phyloP scores from a whole-genome alignment of 345 rosid genomes.

The Geranium brycei region DNA sequence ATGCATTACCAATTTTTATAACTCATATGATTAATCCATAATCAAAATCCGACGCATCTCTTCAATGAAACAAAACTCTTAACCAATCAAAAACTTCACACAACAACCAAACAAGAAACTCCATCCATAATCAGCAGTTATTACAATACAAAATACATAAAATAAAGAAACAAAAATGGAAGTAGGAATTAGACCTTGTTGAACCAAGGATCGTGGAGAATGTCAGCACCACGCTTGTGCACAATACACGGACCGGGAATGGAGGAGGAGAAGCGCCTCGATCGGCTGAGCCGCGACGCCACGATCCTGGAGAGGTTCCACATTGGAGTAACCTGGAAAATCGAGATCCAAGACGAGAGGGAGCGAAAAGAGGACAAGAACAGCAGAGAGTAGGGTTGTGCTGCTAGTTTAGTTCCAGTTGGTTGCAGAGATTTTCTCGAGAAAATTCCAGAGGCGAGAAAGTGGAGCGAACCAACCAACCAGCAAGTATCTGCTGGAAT shows the following conservation, averaged over 20 bases:
- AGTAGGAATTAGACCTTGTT: slow-evolving; percentile 45
- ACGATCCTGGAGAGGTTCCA: slow-evolving; percentile 47
- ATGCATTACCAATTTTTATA: too few relatives aligned
- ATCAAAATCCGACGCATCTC: neutral
- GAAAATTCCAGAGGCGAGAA: too few relatives aligned
- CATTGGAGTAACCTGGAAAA: slow-evolving; percentile 22
- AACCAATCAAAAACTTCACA: neutral
- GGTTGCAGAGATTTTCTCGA: too few relatives aligned
- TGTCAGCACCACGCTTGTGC: slow-evolving; percentile 94
- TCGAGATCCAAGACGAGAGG: neutral
- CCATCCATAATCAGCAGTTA: too few relatives aligned
- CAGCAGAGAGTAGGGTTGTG: too few relatives aligned
- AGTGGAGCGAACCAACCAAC: too few relatives aligned
- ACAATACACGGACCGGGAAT: slow-evolving; percentile 90
- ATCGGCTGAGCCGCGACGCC: slow-evolving; percentile 32
- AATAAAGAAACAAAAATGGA: neutral
- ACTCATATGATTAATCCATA: too few relatives aligned
- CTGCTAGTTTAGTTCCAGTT: too few relatives aligned
- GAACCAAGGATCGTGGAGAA: slow-evolving; percentile 99
- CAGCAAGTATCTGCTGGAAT: too few relatives aligned
- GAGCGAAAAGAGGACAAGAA: too few relatives aligned
- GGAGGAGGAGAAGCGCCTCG: slow-evolving; percentile 56
- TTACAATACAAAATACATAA: neutral
- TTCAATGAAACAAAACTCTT: neutral
- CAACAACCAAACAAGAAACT: neutral